phyloP scores from a whole-genome alignment of 495 filamentous ascomycete genomes.

The Hapsidospora chrysogenum region DNA sequence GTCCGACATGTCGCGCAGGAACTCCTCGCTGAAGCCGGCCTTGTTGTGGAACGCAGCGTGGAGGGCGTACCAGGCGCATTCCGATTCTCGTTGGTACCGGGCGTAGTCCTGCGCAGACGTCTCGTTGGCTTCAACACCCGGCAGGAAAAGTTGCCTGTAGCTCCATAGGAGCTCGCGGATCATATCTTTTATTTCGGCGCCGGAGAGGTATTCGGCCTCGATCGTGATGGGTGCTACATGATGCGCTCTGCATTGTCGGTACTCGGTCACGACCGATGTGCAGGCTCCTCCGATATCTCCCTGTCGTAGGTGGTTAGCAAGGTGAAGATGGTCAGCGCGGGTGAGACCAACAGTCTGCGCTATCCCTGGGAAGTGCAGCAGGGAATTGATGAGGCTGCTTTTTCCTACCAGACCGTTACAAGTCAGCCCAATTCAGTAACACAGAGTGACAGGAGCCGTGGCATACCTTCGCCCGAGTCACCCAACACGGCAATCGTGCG shows the following conservation, averaged over 20 bases:
- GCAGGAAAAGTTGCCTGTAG: slow-evolving; percentile 9
- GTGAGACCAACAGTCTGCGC: slow-evolving; percentile 9
- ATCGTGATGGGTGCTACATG: slow-evolving; percentile 10
- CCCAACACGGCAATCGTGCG: slow-evolving; percentile 11
- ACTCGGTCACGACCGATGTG: slow-evolving; percentile 13
- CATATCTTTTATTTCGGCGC: slow-evolving; percentile 8
- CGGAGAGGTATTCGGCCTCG: slow-evolving; percentile 11
- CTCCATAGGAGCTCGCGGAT: slow-evolving; percentile 12
- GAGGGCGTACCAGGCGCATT: slow-evolving; percentile 10
- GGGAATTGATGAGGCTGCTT: slow-evolving; percentile 13
- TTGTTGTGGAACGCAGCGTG: slow-evolving; percentile 9
- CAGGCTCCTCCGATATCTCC: slow-evolving; percentile 9
- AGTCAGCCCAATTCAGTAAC: neutral
- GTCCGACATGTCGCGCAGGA: slow-evolving; percentile 8
- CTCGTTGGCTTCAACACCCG: slow-evolving; percentile 4
- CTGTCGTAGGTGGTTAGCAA: no score
- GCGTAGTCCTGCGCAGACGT: slow-evolving; percentile 6
- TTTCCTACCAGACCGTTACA: no score
- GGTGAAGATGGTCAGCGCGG: neutral
- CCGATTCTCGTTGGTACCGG: slow-evolving; percentile 6
- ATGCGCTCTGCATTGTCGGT: slow-evolving; percentile 7
- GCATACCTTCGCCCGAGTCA: slow-evolving; percentile 4
- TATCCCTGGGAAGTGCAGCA: slow-evolving; percentile 12
- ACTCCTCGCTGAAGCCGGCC: slow-evolving; percentile 5
- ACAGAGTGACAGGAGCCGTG: neutral